phyloP scores from a whole-genome alignment of 257 asterid genomes.

The Solanum piurae region DNA sequence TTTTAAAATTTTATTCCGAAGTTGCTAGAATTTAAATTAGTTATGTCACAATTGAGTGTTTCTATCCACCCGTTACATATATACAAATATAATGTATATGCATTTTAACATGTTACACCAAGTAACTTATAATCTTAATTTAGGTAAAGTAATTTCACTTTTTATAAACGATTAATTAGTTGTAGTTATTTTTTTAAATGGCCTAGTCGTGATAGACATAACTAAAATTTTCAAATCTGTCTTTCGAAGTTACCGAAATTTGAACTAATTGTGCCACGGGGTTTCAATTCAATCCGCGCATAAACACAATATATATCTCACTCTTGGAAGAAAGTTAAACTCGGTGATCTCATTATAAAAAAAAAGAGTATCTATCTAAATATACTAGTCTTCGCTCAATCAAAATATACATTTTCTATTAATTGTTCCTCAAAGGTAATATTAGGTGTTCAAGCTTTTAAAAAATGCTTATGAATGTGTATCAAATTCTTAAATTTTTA shows the following conservation, averaged over 20 bases:
- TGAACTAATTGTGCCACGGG: background rate
- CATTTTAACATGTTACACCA: too few relatives aligned
- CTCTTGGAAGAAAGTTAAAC: background rate
- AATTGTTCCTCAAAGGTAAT: background rate
- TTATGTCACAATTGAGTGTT: background rate
- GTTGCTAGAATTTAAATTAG: background rate
- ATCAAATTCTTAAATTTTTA: background rate
- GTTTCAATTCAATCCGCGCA: background rate
- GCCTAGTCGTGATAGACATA: background rate
- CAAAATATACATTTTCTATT: background rate
- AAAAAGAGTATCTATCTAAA: background rate
- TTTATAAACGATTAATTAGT: background rate
- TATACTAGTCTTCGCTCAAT: background rate
- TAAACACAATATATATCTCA: background rate
- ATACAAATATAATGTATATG: too few relatives aligned
- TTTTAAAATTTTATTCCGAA: background rate
- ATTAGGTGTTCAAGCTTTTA: background rate
- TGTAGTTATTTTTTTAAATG: background rate
- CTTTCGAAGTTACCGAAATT: background rate
- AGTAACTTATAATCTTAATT: too few relatives aligned
- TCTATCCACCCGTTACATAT: too few relatives aligned
- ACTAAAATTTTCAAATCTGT: too few relatives aligned
- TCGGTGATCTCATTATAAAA: background rate
- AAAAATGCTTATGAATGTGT: background rate
- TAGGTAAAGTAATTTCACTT: too few relatives aligned